These are phyloP conservation scores for Balakata baccata DNA, from an alignment of 345 rosid genomes.

Conservation along the genomic window DNA sequence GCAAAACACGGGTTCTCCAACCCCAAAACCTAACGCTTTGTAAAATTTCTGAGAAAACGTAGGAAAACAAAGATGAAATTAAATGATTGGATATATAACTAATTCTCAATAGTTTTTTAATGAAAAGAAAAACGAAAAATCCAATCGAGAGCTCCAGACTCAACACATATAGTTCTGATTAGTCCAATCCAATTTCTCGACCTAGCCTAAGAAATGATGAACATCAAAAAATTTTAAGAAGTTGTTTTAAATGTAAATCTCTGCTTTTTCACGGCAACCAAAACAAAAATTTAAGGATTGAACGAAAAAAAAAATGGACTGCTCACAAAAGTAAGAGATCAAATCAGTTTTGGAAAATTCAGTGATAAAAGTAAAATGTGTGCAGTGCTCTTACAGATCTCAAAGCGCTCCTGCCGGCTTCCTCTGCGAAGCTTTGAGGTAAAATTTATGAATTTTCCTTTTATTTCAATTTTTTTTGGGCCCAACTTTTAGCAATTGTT, in stretches of 20 bases:
- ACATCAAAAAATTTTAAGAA: not conserved
- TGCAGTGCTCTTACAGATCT: constrained; percentile 36
- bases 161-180: not conserved
- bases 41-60: not conserved
- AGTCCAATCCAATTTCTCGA: constrained; percentile 1
- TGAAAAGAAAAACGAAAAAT: not conserved
- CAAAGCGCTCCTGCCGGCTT: constrained; percentile 36
- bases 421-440: constrained; percentile 15
- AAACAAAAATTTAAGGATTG: not conserved
- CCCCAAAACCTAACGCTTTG: not conserved
- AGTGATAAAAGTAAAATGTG: not conserved
- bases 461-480: too few relatives aligned
- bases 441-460: not conserved
- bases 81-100: not conserved
- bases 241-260: too few relatives aligned
- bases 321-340: not conserved
- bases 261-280: not conserved
- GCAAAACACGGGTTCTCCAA: not conserved
- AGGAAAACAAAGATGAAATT: not conserved
- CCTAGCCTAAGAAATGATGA: not conserved
- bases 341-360: not conserved
- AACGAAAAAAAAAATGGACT: not conserved
- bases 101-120: not conserved
- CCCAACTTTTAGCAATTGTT: too few relatives aligned
- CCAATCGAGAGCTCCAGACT: not conserved